Base-by-base conservation (phyloP, 2,329 filamentous ascomycete genomes). In the Cladophialophora bantiana region DNA sequence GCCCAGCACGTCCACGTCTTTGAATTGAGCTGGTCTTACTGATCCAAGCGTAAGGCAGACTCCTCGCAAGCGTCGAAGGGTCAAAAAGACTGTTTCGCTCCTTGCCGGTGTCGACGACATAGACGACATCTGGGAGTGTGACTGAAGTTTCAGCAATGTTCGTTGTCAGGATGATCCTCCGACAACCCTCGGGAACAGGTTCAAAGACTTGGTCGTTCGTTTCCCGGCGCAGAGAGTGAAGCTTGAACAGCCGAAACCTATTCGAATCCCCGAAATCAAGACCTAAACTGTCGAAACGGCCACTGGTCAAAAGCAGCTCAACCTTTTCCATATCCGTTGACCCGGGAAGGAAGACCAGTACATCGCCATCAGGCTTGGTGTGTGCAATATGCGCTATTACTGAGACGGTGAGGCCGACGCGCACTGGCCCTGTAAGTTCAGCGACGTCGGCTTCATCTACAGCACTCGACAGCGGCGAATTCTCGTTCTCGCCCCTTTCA, bases 71-170 rank as follows among this genome's bases (percentile, higher is more conserved):
- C 2, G 64, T 68, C 10, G 58, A 45, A 40, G 59, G 66, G 62
- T 73, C 68, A 56, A 63, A 70, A 31, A 56, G 26, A 32, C 38
- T 59, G 31, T 56, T 68, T 38, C 67, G 66, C 6, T 59, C 94
- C 78, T 97, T 97, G 60, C 95, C 95, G 0, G 93, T 93, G 77
- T 99, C 95, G 66, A 99, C 90, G 52, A 99, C 95, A 74, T 94
- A 97, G 0, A 94, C 97, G 32, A 99, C 92, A 76, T 98, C 94
- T 1, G 94, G 94, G 71, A 99, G 98, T 0, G 95, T 99, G 75
- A 99, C 96, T 82, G 94, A 95, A 0, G 95, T 98, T 78, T 99
- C 95, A 3, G 95, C 95, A 77, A 99, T 98, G 75, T 98, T 98
- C 15, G 95, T 99, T 1, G 95, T 93, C 60, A 99, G 85, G 1